Conservation (phyloP, 2,329 filamentous ascomycete genomes). For the Nannizziopsis barbatae region DNA sequence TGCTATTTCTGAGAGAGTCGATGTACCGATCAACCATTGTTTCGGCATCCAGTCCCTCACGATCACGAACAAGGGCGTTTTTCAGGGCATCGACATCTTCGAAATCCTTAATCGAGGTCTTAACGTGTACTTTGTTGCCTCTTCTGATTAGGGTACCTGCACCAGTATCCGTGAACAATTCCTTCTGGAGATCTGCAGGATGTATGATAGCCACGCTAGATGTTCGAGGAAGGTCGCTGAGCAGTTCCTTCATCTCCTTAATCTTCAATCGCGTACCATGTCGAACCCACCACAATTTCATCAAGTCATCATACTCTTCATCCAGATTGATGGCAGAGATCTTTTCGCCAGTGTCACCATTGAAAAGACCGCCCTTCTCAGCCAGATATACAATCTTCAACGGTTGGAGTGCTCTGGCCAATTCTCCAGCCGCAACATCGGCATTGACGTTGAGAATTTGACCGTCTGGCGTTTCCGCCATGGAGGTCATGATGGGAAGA, state of each 20-base stretch:
- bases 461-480: constrained; percentile 86
- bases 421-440: constrained; percentile 86
- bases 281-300: constrained; percentile 88
- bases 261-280: constrained; percentile 96
- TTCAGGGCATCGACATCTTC: constrained; percentile 66
- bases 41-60: constrained; percentile 67
- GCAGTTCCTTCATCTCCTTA: constrained; percentile 87
- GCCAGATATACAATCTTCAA: constrained; percentile 98
- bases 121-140: constrained; percentile 76
- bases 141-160: constrained; percentile 86
- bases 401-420: constrained; percentile 78
- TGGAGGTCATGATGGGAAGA: constrained; percentile 85
- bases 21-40: constrained; percentile 81
- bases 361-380: constrained; percentile 92
- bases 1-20: constrained; percentile 60
- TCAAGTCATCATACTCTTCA: constrained; percentile 85
- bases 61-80: constrained; percentile 68
- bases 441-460: constrained; percentile 96
- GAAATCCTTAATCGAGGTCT: constrained; percentile 60
- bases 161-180: constrained; percentile 91
- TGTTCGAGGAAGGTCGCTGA: constrained; percentile 76
- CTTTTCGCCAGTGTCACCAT: constrained; percentile 85
- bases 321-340: constrained; percentile 97
- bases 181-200: constrained; percentile 88
- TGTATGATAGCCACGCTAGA: constrained; percentile 97